Conservation (phyloP, 257 asterid genomes). For the Eucommia ulmoides region DNA sequence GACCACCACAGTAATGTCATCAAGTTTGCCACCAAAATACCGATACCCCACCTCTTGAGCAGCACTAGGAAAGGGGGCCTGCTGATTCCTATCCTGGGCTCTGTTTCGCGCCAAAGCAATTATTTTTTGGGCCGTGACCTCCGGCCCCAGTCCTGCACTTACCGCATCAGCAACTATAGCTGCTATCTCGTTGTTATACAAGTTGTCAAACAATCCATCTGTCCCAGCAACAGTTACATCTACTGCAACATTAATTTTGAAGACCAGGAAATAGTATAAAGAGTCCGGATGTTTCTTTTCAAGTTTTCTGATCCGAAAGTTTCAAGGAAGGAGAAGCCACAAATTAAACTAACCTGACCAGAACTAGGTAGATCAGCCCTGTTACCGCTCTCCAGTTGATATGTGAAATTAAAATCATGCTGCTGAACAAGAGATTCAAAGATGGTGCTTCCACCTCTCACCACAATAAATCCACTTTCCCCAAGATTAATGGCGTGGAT, state of each 20-base stretch:
- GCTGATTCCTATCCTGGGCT: conserved; percentile 79
- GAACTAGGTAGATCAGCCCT: conserved; percentile 85
- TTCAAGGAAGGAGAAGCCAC: too few species aligned
- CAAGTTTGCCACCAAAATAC: conserved; percentile 91
- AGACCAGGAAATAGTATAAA: conserved; percentile 30
- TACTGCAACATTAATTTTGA: conserved; percentile 78
- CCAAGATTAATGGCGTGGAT: conserved; percentile 86
- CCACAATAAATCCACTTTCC: conserved; percentile 93
- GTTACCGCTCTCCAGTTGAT: conserved; percentile 77
- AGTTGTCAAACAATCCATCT: conserved; percentile 95
- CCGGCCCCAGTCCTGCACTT: conserved; percentile 84
- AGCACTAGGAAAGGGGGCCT: conserved; percentile 91
- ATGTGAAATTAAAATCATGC: conserved; percentile 92
- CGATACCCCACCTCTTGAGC: conserved; percentile 96
- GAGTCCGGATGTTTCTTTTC: too few species aligned
- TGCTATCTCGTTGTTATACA: conserved; percentile 73
- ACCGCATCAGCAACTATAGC: conserved; percentile 77
- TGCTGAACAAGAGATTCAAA: conserved; percentile 86
- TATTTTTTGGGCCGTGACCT: conserved; percentile 85
- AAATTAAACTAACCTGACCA: conserved; percentile 67
- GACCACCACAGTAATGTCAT: conserved; percentile 82
- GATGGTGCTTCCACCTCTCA: conserved; percentile 76
- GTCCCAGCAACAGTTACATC: conserved; percentile 94
- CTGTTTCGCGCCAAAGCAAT: conserved; percentile 88
- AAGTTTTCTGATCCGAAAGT: too few species aligned